Conservation (phyloP, 2,329 filamentous ascomycete genomes). For the Cladosporium sp. region DNA sequence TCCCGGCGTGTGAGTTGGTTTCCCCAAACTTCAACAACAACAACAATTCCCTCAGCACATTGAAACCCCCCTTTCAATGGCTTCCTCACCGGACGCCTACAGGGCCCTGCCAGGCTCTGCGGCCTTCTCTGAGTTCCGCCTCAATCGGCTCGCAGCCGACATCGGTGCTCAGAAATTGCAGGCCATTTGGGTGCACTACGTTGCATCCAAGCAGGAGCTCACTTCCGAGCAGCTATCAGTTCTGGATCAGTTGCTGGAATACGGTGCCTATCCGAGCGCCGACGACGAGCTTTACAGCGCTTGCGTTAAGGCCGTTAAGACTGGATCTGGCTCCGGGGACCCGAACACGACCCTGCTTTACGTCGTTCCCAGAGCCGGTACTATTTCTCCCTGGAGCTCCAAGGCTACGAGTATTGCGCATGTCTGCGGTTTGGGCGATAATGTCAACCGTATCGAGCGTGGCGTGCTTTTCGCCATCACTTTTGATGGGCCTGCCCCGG, state of each 20-base stretch:
- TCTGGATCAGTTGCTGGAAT: conserved; percentile 57
- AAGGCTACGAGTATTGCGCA: conserved; percentile 92
- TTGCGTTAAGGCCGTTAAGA: conserved; percentile 44
- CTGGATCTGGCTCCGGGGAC: conserved; percentile 49
- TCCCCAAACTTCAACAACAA: not conserved
- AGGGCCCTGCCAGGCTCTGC: conserved; percentile 48
- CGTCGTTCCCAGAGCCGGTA: conserved; percentile 73
- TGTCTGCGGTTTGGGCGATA: conserved; percentile 75
- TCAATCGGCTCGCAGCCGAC: conserved; percentile 41
- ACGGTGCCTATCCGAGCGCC: conserved; percentile 51
- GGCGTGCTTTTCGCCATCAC: conserved; percentile 71
- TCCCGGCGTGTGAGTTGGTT: conserved; percentile 10
- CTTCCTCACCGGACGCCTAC: conserved; percentile 26
- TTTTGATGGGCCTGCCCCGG: conserved; percentile 41
- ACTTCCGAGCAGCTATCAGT: conserved; percentile 44
- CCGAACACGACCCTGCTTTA: conserved; percentile 58
- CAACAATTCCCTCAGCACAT: not conserved
- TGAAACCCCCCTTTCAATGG: conserved; percentile 16
- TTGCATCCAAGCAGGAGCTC: conserved; percentile 41
- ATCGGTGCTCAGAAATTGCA: conserved; percentile 45
- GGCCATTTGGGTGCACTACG: conserved; percentile 50
- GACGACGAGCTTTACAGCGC: conserved; percentile 41
- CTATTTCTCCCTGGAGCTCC: conserved; percentile 93
- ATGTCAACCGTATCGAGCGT: conserved; percentile 77
- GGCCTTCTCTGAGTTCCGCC: conserved; percentile 52